Evolutionary conservation across 2,329 filamentous ascomycete species (phyloP).

Genomic region (Pseudogymnoascus pannorum): DNA sequence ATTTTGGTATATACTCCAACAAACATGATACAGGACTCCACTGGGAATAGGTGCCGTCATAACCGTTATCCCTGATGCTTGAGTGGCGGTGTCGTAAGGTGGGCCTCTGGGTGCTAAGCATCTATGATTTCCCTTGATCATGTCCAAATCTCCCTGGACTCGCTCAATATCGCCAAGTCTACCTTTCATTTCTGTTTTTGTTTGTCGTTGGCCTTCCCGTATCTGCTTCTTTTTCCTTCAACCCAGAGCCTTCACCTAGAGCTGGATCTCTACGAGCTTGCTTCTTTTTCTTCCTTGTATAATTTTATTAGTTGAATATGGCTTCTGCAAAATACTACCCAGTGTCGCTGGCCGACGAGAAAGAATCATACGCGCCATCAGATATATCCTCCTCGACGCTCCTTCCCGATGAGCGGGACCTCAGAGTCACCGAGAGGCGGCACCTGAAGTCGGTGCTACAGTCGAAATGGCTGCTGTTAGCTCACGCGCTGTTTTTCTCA

Average conservation of each 20-base stretch:
- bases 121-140: neutral
- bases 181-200: neutral
- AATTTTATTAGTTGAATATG: neutral
- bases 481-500: conserved; percentile 14
- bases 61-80: neutral
- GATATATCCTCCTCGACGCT: neutral
- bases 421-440: neutral
- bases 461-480: conserved; percentile 16
- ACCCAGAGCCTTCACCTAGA: neutral
- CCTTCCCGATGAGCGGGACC: neutral
- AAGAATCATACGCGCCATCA: neutral
- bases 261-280: neutral
- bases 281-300: conserved; percentile 2
- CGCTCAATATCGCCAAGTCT: neutral
- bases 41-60: neutral
- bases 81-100: neutral
- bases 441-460: neutral
- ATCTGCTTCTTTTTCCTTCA: neutral
- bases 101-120: neutral
- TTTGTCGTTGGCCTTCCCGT: neutral
- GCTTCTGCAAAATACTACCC: neutral
- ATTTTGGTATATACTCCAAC: neutral
- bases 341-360: conserved; percentile 5
- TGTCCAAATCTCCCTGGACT: neutral
- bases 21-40: neutral